A percentile compares a stretch with the other conserved stretches of the same genome.
Conservation (phyloP, 2,329 filamentous ascomycete genomes). For the Fusarium ramigenum region DNA sequence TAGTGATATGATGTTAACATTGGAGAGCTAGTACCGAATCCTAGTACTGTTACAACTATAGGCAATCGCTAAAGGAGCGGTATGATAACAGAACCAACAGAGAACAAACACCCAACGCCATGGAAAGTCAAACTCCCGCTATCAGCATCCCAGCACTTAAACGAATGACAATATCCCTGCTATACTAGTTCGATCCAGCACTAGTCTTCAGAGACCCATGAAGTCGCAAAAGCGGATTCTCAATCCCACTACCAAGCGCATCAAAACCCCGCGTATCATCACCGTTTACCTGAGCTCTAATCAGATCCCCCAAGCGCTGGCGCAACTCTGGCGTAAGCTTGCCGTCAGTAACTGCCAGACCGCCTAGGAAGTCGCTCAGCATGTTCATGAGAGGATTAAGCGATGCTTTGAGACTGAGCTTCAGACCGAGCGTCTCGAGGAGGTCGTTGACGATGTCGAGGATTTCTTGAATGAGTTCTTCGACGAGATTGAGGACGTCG, state of each 20-base stretch:
- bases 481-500: not conserved
- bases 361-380: not conserved
- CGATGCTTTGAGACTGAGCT: not conserved
- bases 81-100: not conserved
- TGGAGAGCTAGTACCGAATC: not conserved
- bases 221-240: conserved; percentile 3
- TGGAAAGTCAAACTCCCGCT: not conserved
- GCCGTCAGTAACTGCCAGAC: not conserved
- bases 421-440: not conserved
- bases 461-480: not conserved
- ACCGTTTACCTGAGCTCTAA: not conserved
- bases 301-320: not conserved
- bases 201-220: not conserved
- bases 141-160: not conserved
- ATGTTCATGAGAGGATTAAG: conserved; percentile 8
- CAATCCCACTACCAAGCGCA: not conserved
- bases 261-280: not conserved
- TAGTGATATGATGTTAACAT: not conserved
- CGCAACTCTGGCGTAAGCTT: not conserved
- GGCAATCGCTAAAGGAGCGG: not conserved
- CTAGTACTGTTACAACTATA: not conserved
- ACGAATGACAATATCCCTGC: not conserved
- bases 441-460: not conserved
- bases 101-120: not conserved
- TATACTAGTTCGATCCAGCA: not conserved